Evolutionary conservation across 371 early-diverging fungal species (phyloP), one percentile per base, ranked within the genome.

Genomic region (Syncephalastrum sp.): DNA sequence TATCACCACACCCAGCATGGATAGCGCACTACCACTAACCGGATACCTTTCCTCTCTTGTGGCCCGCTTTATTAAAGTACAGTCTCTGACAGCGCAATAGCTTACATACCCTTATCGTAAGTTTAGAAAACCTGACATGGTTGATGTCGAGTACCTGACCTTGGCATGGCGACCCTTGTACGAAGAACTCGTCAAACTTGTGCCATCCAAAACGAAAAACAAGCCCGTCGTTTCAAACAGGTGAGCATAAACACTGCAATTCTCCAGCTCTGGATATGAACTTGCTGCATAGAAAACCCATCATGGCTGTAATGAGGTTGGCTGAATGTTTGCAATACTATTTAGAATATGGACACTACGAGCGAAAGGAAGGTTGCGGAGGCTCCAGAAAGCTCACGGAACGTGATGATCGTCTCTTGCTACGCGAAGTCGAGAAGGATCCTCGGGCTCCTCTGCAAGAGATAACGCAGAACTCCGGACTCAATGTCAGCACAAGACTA

Each of bases 161-260:
- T 65, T 92, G 23, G 82, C 83, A 17, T 93, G 93, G 93, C 65
- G 83, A 25, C 89, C 89, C n/a, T 59, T 91, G 24, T 91, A 84
- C 68, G 77, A 87, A 10, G 52, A 82, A 47, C 74, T 89, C 45
- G 65, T 80, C 15, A 56, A 63, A 41, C 68, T 74, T 16, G 63
- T 84, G 42, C 86, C 85, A 33, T 66, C 86, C 87, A 52, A 86
- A 86, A 61, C 64, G 68, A 41, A 76, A 89, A 65, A 90, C 53
- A 76, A 77, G 61, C 78, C 79, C 17, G 65, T 83, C 16, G 56
- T 83, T 27, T 79, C 80, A 27, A 84, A 81, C 60, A 74, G 75
- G 84, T 81, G 67, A 63, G 59, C 60, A 42, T n/a, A n/a, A n/a
- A n/a, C n/a, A n/a, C n/a, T 44, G 24, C 45, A 0, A 16, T 12